phyloP scores from a whole-genome alignment of 2,329 filamentous ascomycete genomes.

The Diaporthe citriasiana region DNA sequence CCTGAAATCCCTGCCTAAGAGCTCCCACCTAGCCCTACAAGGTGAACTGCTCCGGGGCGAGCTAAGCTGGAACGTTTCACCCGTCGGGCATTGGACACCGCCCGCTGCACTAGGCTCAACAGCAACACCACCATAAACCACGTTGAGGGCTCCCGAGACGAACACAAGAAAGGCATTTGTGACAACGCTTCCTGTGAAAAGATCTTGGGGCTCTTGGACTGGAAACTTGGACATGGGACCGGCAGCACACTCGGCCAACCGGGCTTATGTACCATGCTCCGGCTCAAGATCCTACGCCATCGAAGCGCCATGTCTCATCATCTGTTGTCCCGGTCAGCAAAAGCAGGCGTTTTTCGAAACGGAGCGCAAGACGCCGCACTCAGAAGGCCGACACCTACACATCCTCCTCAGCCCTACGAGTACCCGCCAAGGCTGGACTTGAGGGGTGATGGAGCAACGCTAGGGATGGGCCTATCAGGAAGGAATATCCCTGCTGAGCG shows the following conservation, averaged over 20 bases:
- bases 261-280: conserved; percentile 3
- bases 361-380: conserved; percentile 20
- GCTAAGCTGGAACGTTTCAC: conserved; percentile 33
- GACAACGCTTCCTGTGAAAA: background rate
- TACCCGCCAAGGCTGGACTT: conserved; percentile 26
- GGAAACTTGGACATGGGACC: background rate
- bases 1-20: conserved; percentile 17
- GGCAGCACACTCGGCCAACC: background rate
- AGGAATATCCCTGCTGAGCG: conserved; percentile 22
- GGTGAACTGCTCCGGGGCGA: conserved; percentile 31
- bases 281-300: conserved; percentile 5
- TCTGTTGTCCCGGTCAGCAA: conserved; percentile 9
- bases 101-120: conserved; percentile 25
- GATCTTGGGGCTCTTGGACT: background rate
- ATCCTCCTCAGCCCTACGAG: conserved; percentile 30
- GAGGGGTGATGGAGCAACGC: conserved; percentile 10
- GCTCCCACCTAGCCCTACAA: conserved; percentile 28
- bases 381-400: conserved; percentile 17
- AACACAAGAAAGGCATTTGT: background rate
- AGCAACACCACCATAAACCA: conserved; percentile 1
- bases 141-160: conserved; percentile 13
- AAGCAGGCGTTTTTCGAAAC: conserved; percentile 29
- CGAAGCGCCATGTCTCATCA: conserved; percentile 30
- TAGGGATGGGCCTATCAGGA: background rate
- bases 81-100: conserved; percentile 30